A percentile compares a stretch with the other conserved stretches of the same genome.
Evolutionary conservation across 2,329 filamentous ascomycete species (phyloP).

Genomic region (Penicillium frequentans): DNA sequence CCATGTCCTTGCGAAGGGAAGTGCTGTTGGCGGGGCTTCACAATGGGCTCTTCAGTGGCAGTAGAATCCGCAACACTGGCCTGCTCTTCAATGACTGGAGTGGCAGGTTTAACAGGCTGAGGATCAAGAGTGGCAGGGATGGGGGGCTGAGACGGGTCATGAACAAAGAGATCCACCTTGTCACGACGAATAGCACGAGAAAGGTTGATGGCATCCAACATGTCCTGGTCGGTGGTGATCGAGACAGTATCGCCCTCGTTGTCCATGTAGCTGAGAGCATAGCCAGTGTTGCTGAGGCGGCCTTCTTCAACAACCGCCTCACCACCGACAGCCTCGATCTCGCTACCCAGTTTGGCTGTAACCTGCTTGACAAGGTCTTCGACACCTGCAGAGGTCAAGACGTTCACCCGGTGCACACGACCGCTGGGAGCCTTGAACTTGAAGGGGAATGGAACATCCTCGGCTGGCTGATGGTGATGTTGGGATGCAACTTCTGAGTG

Average conservation of each 20-base stretch:
- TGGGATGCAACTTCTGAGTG: slow-evolving; percentile 68
- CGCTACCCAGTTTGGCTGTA: slow-evolving; percentile 77
- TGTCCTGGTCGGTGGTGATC: slow-evolving; percentile 92
- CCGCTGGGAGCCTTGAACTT: slow-evolving; percentile 98
- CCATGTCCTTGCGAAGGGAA: slow-evolving; percentile 47
- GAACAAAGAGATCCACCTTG: slow-evolving; percentile 96
- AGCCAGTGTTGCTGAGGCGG: slow-evolving; percentile 73
- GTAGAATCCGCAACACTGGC: slow-evolving; percentile 53
- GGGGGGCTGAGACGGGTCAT: slow-evolving; percentile 87
- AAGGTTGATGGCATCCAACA: slow-evolving; percentile 83
- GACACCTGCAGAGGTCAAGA: slow-evolving; percentile 77
- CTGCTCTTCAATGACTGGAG: slow-evolving; percentile 51
- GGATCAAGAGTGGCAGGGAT: slow-evolving; percentile 64
- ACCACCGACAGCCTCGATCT: slow-evolving; percentile 82
- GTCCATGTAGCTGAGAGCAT: slow-evolving; percentile 92
- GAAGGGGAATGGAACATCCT: slow-evolving; percentile 87
- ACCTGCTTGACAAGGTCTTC: slow-evolving; percentile 75
- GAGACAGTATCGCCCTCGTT: slow-evolving; percentile 96
- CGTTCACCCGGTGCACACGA: slow-evolving; percentile 87
- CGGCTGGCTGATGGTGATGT: slow-evolving; percentile 55
- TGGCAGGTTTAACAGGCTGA: slow-evolving; percentile 54
- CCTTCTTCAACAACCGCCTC: slow-evolving; percentile 75
- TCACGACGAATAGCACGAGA: slow-evolving; percentile 75
- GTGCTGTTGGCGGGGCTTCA: slow-evolving; percentile 44
- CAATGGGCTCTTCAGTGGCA: slow-evolving; percentile 45